Base-by-base conservation (phyloP, 176 grass and related monocot species). In the Musa troglodytarum region DNA sequence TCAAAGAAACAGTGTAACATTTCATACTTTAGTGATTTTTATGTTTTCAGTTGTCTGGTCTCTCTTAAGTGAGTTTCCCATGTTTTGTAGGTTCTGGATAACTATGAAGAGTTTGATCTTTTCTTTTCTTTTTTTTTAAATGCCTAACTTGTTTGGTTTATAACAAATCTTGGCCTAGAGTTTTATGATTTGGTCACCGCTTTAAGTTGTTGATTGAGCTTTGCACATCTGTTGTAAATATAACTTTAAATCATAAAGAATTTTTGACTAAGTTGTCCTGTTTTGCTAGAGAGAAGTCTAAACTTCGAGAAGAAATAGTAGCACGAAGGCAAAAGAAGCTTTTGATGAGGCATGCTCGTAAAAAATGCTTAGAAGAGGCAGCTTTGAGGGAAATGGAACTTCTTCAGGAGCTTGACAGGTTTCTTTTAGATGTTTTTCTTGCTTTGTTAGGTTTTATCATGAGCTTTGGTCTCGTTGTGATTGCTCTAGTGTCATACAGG, bases 341-440 rank as follows among this genome's bases (percentile, higher is more conserved):
- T 74, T 80, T 97, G 75, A 83, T 97, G 58, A 88, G 82, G 77
- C 93, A 83, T 72, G 82, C 76, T 22, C 89, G 93, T 67, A 77
- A 88, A 89, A 97, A 97, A 68, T 85, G 79, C 79, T 85, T 93
- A 55, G 90, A 93, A 84, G 93, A 93, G 82, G 76, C 86, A 74
- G 76, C 74, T 64, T 90, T 74, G 51, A 87, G 72, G 72, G 90
- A 93, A 86, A 90, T 88, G 84, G 93, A 90, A 56, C 90, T 97
- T 78, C 82, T 93, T 87, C 93, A 93, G 76, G 93, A 85, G 64
- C 93, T 97, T 74, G 93, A 97, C 73, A 93, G 88, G 93, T 97
- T 74, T 77, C 55, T 82, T 53, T 16, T 78, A 56, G 22, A 20
- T 50, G 15, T 25, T 49, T 19, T 49, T 80, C 22, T 16, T 19